phyloP scores from a whole-genome alignment of 768 basidiomycete genomes.

The Trametes punicea region DNA sequence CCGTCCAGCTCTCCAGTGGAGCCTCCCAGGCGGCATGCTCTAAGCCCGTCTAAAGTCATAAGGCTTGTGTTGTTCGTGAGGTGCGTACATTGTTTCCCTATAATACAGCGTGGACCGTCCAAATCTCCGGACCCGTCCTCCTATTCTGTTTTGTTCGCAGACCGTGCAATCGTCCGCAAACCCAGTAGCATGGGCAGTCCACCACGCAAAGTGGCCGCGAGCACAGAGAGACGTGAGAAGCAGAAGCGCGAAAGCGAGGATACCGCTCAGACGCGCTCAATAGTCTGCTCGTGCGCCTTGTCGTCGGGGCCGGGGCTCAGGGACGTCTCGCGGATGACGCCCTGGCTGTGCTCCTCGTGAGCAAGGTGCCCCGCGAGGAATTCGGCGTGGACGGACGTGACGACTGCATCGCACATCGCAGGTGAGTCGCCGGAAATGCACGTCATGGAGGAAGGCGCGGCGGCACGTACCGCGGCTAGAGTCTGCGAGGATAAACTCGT shows the following conservation, averaged over 20 bases:
- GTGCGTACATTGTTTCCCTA: constrained; percentile 7
- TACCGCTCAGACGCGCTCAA: constrained; percentile 15
- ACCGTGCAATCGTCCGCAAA: background rate
- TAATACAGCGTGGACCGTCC: constrained; percentile 1
- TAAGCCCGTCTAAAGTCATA: background rate
- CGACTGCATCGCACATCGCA: constrained; percentile 12
- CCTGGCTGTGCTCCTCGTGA: constrained; percentile 25
- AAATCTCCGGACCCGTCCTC: background rate
- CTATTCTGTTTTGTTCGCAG: too few relatives aligned
- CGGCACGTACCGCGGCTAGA: constrained; percentile 51
- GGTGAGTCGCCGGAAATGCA: background rate
- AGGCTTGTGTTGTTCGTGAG: background rate
- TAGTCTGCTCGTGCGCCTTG: constrained; percentile 9
- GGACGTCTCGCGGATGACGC: constrained; percentile 2
- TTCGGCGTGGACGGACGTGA: constrained; percentile 23
- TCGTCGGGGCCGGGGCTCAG: constrained; percentile 8
- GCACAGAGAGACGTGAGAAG: background rate
- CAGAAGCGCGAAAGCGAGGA: background rate
- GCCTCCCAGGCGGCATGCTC: background rate
- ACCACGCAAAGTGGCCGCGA: background rate
- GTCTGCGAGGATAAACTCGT: constrained; percentile 56
- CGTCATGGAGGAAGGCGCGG: background rate
- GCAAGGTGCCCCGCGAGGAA: constrained; percentile 23
- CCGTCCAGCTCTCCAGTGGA: too few relatives aligned
- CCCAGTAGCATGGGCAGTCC: background rate